Evolutionary conservation across 257 asterid species (phyloP).

Genomic region (Solanum piurae): DNA sequence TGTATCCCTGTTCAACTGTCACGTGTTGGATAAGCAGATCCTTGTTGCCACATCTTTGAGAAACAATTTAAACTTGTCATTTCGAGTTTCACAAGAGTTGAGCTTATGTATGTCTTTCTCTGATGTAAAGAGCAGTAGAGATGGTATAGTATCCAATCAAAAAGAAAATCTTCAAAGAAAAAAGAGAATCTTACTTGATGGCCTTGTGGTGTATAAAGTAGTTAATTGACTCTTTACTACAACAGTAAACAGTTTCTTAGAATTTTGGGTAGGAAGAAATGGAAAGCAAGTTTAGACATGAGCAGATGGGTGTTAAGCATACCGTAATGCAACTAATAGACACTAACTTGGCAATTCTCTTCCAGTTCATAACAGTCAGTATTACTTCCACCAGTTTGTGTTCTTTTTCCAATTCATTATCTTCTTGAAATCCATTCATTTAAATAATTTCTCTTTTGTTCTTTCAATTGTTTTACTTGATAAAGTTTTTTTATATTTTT

Average conservation of each 20-base stretch:
- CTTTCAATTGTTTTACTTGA: background rate
- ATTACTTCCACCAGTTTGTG: background rate
- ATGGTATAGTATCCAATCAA: background rate
- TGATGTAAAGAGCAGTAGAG: background rate
- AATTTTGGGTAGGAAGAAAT: background rate
- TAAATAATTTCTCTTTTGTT: background rate
- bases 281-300: background rate
- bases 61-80: background rate
- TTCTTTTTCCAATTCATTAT: background rate
- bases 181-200: background rate
- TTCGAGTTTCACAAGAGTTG: background rate
- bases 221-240: background rate
- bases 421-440: background rate
- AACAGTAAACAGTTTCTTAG: background rate
- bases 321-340: background rate
- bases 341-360: background rate
- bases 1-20: background rate
- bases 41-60: background rate
- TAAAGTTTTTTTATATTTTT: background rate
- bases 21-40: background rate
- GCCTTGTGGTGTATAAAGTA: background rate
- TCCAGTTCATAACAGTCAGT: background rate
- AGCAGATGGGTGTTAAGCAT: background rate
- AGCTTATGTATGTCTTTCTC: background rate
- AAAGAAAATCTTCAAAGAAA: background rate